Conservation (phyloP, 1,139 yeast species). For the Magnusiomyces suaveolens region DNA sequence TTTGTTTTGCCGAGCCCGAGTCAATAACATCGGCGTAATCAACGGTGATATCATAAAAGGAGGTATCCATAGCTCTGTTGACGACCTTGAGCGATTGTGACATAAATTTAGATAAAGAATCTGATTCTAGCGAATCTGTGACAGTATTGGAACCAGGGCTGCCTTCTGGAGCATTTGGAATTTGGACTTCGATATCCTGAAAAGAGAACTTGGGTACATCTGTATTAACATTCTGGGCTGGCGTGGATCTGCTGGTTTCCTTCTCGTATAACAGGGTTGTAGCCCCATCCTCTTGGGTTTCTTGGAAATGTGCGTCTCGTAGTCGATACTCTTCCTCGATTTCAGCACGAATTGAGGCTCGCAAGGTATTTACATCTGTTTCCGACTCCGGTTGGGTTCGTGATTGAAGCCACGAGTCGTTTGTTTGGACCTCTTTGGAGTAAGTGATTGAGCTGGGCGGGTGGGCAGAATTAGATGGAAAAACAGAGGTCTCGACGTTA, state of each 20-base stretch:
- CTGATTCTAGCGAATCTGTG: background rate
- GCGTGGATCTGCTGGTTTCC: background rate
- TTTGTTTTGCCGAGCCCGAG: slow-evolving; percentile 9
- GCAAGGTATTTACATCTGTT: background rate
- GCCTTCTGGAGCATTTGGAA: background rate
- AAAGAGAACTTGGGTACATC: background rate
- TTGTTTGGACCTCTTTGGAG: slow-evolving; percentile 25
- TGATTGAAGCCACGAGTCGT: slow-evolving; percentile 1
- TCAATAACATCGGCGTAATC: slow-evolving; percentile 24
- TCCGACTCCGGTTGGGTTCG: background rate
- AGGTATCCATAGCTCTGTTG: slow-evolving; percentile 33
- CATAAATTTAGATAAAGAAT: slow-evolving; percentile 26
- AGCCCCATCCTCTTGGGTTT: background rate
- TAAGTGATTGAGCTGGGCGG: slow-evolving; percentile 18
- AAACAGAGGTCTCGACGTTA: background rate
- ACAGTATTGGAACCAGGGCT: background rate
- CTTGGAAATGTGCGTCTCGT: background rate
- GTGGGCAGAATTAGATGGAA: slow-evolving; percentile 11
- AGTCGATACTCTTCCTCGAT: slow-evolving; percentile 4
- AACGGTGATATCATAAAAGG: slow-evolving; percentile 32
- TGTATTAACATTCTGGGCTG: background rate
- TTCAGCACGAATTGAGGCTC: slow-evolving; percentile 3
- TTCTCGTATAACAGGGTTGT: background rate
- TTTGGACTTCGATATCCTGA: background rate
- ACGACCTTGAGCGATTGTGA: slow-evolving; percentile 36